phyloP scores from a whole-genome alignment of 2,329 filamentous ascomycete species.

The Aspergillus sp. region DNA sequence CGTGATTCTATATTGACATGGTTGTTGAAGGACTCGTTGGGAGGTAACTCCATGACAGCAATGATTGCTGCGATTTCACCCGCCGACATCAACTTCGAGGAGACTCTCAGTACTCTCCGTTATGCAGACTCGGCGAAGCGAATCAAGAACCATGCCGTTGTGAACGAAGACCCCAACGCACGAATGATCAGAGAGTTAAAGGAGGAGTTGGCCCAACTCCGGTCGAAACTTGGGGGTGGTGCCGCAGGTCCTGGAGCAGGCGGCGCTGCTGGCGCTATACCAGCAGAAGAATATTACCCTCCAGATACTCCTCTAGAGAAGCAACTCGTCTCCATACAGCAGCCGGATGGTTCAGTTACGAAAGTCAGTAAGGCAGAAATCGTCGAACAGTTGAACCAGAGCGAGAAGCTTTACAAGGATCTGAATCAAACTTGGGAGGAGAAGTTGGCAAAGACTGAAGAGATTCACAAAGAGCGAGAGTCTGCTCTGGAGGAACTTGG shows the following conservation, averaged over 20 bases:
- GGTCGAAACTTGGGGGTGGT: conserved; percentile 76
- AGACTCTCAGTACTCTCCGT: conserved; percentile 90
- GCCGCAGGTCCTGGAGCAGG: conserved; percentile 43
- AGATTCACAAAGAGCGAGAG: conserved; percentile 97
- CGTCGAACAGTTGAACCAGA: conserved; percentile 91
- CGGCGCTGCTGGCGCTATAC: conserved; percentile 45
- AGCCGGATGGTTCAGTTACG: conserved; percentile 81
- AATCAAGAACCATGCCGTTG: conserved; percentile 99
- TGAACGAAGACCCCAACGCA: conserved; percentile 98
- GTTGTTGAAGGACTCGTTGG: conserved; percentile 93
- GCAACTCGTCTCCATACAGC: conserved; percentile 93
- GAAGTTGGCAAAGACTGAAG: conserved; percentile 90
- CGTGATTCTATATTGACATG: conserved; percentile 96
- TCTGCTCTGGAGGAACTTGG: conserved; percentile 92
- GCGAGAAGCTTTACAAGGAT: conserved; percentile 92
- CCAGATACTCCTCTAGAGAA: conserved; percentile 90
- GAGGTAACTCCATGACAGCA: conserved; percentile 98
- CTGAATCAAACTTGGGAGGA: conserved; percentile 99
- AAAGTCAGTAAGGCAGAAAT: conserved; percentile 99
- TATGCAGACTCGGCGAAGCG: conserved; percentile 98
- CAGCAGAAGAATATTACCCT: conserved; percentile 81
- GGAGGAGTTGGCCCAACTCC: conserved; percentile 82
- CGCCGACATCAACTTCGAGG: conserved; percentile 98
- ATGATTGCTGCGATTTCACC: conserved; percentile 99
- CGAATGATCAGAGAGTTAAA: conserved; percentile 98